phyloP scores from a whole-genome alignment of 306 rosid genomes.

The Astragalus glycyphyllos region DNA sequence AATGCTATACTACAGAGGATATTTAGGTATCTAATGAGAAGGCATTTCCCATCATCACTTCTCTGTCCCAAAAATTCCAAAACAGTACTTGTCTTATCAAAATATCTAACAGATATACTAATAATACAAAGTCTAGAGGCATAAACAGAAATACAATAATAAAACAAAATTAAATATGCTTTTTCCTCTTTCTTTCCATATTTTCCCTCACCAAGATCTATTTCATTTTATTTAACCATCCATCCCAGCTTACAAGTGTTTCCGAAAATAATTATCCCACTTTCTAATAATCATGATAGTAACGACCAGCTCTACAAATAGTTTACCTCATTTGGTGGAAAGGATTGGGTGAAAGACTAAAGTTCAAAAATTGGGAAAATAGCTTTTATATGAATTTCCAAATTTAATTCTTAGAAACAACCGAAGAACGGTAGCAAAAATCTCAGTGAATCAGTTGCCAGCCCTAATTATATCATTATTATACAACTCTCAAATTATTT shows the following conservation, averaged over 20 bases:
- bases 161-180: background rate
- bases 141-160: constrained; percentile 15
- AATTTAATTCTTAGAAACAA: constrained; percentile 29
- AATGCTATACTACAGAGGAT: background rate
- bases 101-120: constrained; percentile 4
- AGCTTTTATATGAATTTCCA: background rate
- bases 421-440: constrained; percentile 3
- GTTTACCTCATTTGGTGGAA: background rate
- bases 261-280: constrained; percentile 12
- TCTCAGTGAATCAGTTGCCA: constrained; percentile 14
- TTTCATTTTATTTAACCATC: constrained; percentile 13
- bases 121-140: background rate
- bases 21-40: constrained; percentile 1
- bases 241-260: constrained; percentile 4
- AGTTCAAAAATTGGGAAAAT: constrained; percentile 13
- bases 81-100: constrained; percentile 15
- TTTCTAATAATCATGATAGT: constrained; percentile 25
- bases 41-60: constrained; percentile 1
- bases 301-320: constrained; percentile 10
- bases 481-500: too few relatives aligned
- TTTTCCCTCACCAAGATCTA: constrained; percentile 5
- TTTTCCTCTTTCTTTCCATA: background rate
- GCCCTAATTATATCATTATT: too few relatives aligned
- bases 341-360: constrained; percentile 1
- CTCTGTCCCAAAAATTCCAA: constrained; percentile 18